phyloP scores from a whole-genome alignment of 1,284 basidiomycete genomes.

The Ceratobasidium sp. region DNA sequence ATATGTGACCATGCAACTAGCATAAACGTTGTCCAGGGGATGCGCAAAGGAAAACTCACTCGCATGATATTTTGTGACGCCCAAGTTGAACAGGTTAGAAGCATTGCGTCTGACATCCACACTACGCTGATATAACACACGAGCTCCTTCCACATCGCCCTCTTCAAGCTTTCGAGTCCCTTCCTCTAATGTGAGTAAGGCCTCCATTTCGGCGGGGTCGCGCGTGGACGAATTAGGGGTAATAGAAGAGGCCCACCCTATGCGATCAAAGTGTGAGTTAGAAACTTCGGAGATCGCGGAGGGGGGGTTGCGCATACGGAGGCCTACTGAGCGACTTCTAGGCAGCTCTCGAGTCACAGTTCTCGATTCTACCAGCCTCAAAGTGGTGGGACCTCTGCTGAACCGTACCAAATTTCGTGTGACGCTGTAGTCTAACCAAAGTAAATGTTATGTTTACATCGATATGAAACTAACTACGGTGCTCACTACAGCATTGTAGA shows the following conservation, averaged over 20 bases:
- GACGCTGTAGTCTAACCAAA: not conserved
- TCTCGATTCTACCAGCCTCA: not conserved
- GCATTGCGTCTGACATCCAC: conserved; percentile 83
- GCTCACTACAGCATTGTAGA: not conserved
- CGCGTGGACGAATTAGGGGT: conserved; percentile 80
- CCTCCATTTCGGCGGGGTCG: conserved; percentile 87
- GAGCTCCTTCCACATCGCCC: conserved; percentile 86
- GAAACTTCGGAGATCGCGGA: not conserved
- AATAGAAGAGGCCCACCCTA: conserved; percentile 86
- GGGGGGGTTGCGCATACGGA: not conserved
- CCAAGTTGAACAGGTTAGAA: conserved; percentile 82
- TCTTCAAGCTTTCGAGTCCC: conserved; percentile 90
- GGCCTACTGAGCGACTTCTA: not conserved
- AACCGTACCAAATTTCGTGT: not conserved
- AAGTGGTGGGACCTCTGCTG: not conserved
- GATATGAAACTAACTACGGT: not conserved
- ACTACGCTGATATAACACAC: conserved; percentile 80
- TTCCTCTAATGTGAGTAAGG: conserved; percentile 82
- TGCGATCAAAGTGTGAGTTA: not conserved
- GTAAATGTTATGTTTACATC: not conserved
- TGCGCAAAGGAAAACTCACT: conserved; percentile 62
- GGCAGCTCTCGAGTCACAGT: not conserved
- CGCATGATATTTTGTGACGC: conserved; percentile 88
- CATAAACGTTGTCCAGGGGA: conserved; percentile 14
- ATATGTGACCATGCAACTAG: conserved; percentile 45